Evolutionary conservation across 2,329 filamentous ascomycete species (phyloP), one percentile per base, ranked within the genome.

Genomic region (Aureobasidium mangrovei): DNA sequence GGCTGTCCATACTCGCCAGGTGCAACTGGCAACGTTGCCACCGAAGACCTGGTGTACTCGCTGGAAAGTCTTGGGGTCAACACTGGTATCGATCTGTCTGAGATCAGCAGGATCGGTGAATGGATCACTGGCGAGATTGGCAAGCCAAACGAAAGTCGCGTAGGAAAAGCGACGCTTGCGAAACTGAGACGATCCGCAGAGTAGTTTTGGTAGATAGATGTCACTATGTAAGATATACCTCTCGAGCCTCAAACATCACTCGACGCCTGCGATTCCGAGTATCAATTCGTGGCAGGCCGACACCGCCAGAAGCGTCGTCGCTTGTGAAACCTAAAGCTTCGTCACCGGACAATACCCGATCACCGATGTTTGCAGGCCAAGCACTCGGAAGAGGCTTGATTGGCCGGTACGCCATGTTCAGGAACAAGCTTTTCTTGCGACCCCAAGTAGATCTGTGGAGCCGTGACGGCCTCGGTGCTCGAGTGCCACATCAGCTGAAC

Each of bases 1-100:
- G 89, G 89, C 0, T 94, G 89, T 65, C 89, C 89, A 0, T 95
- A 88, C 65, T 87, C 84, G 58, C 88, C 88, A 0, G 89, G 89
- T 0, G 88, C 88, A 0, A 93, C 88, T 39, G 89, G 89, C 1
- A 95, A 94, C 66, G 86, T 91, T 9, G 83, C 86, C 1, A 91
- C 88, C 0, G 89, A 95, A 70, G 86, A 94, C 66, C 71, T 94
- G 70, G 84, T 93, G 1, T 88, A 91, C 65, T 84, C 74, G 58
- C 72, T 88, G 65, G 83, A 88, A 66, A 86, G 80, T 57, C 67
- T 90, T 53, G 88, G 88, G 0, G 82, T 88, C 71, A 74, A 82
- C 40, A 91, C 88, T 0, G 88, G 87, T 0, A 78, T 93, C 1
- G 79, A 88, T 64, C 60, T 89, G 56, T 79, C 85, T 58, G 78